Percentiles rank a stretch among this genome's conserved stretches.
Conservation (phyloP, 352 stramenopile species). For the Globisporangium polare region DNA sequence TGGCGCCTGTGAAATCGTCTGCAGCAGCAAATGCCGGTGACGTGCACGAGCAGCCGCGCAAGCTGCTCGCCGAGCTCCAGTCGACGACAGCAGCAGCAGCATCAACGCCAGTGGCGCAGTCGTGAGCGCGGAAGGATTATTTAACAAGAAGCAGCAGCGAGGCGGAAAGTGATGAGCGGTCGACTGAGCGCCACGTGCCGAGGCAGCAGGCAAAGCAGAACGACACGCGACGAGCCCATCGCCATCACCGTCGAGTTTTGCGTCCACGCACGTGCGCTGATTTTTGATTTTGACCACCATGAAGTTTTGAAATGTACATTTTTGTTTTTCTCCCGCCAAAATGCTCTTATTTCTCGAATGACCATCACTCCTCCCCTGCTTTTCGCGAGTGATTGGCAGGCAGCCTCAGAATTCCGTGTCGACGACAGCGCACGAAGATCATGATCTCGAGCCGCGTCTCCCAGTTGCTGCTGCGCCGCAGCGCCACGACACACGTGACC, state of each 20-base stretch:
- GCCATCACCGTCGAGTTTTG: too few relatives aligned
- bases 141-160: slow-evolving; percentile 1
- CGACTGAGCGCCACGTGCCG: too few relatives aligned
- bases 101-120: neutral
- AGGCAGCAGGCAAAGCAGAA: too few relatives aligned
- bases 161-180: neutral
- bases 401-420: too few relatives aligned
- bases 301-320: slow-evolving; percentile 4
- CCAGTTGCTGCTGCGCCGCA: slow-evolving; percentile 1
- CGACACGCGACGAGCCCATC: too few relatives aligned
- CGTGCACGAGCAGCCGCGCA: slow-evolving; percentile 10
- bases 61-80: slow-evolving; percentile 14
- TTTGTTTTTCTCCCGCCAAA: neutral
- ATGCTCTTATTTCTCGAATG: too few relatives aligned
- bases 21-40: neutral
- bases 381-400: too few relatives aligned
- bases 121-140: slow-evolving; percentile 7
- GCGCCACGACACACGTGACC: neutral
- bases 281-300: neutral
- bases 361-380: too few relatives aligned
- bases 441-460: slow-evolving; percentile 3
- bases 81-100: slow-evolving; percentile 5
- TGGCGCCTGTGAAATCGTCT: slow-evolving; percentile 6
- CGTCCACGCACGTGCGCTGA: too few relatives aligned
- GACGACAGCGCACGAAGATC: neutral